Percentiles rank a stretch among this genome's conserved stretches.
Evolutionary conservation across 345 rosid species (phyloP).

Genomic region (Arabis hirsuta): DNA sequence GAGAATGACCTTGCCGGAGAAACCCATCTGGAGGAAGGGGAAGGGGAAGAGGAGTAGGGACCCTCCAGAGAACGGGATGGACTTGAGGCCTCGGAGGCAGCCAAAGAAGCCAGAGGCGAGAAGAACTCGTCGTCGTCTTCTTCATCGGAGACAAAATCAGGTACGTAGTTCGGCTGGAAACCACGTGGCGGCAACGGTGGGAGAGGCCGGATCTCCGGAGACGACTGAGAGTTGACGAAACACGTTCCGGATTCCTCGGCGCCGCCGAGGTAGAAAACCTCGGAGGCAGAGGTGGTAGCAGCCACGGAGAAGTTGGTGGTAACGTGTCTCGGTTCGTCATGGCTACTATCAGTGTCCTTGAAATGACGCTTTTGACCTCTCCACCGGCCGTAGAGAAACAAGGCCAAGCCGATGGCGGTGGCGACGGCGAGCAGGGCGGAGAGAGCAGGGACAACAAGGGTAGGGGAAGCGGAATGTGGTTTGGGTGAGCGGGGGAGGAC

Average conservation of each 20-base stretch:
- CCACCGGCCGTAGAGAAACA: slow-evolving; percentile 56
- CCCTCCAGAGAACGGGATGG: slow-evolving; percentile 42
- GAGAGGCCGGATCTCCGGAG: slow-evolving; percentile 86
- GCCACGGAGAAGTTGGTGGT: slow-evolving; percentile 50
- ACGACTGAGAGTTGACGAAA: slow-evolving; percentile 63
- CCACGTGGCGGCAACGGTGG: slow-evolving; percentile 72
- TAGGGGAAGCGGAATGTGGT: slow-evolving; percentile 53
- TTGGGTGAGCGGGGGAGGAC: slow-evolving; percentile 63
- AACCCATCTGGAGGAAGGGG: slow-evolving; percentile 64
- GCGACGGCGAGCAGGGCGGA: slow-evolving; percentile 56
- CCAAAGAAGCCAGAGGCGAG: slow-evolving; percentile 77
- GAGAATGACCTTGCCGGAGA: slow-evolving; percentile 82
- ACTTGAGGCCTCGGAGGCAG: slow-evolving; percentile 62
- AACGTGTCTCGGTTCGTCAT: slow-evolving; percentile 35
- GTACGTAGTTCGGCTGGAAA: slow-evolving; percentile 49
- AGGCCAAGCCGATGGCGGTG: slow-evolving; percentile 37
- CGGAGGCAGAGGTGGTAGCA: slow-evolving; percentile 58
- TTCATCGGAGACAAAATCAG: slow-evolving; percentile 43
- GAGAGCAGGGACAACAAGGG: slow-evolving; percentile 54
- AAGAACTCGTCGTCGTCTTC: slow-evolving; percentile 84
- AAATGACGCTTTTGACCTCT: slow-evolving; percentile 41
- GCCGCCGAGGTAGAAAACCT: slow-evolving; percentile 67
- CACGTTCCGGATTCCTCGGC: slow-evolving; percentile 44
- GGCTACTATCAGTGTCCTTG: slow-evolving; percentile 30
- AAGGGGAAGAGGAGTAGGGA: slow-evolving; percentile 47